phyloP scores from a whole-genome alignment of 2,329 filamentous ascomycete species.

The Calonectria honghensis region DNA sequence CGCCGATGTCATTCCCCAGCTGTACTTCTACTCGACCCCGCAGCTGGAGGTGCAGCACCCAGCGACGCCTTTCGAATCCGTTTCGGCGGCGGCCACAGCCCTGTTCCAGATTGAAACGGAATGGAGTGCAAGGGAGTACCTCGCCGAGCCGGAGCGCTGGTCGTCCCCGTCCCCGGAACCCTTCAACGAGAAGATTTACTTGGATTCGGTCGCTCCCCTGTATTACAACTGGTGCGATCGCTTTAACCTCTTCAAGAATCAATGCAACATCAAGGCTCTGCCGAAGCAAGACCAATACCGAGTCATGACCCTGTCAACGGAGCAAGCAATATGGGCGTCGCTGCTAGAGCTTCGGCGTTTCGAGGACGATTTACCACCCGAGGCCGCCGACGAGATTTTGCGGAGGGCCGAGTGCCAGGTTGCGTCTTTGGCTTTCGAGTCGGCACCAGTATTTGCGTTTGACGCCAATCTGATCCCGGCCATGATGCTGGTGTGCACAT shows the following conservation, averaged over 20 bases:
- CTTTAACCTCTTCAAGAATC: conserved; percentile 30
- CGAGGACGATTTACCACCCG: conserved; percentile 21
- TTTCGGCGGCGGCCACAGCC: conserved; percentile 5
- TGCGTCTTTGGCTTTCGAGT: neutral
- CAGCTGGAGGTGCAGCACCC: conserved; percentile 32
- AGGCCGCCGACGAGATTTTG: conserved; percentile 37
- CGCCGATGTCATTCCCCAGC: conserved; percentile 41
- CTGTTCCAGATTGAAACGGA: conserved; percentile 39
- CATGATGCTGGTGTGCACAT: conserved; percentile 42
- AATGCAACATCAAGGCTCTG: conserved; percentile 13
- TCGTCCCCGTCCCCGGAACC: neutral
- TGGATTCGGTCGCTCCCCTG: conserved; percentile 26
- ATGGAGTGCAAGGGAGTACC: conserved; percentile 29
- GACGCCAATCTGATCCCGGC: conserved; percentile 42
- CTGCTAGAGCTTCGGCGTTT: conserved; percentile 23
- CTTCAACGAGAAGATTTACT: neutral
- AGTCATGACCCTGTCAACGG: conserved; percentile 31
- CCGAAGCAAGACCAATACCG: conserved; percentile 34
- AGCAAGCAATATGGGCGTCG: conserved; percentile 35
- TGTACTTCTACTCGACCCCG: conserved; percentile 30
- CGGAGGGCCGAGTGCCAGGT: conserved; percentile 36
- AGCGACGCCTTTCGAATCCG: conserved; percentile 41
- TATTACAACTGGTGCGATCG: conserved; percentile 33
- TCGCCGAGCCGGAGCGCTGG: conserved; percentile 12
- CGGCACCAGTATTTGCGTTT: conserved; percentile 43